These are phyloP conservation scores for Phytopythium kandeliae DNA, from an alignment of 352 stramenopile species.

Conservation along the genomic window DNA sequence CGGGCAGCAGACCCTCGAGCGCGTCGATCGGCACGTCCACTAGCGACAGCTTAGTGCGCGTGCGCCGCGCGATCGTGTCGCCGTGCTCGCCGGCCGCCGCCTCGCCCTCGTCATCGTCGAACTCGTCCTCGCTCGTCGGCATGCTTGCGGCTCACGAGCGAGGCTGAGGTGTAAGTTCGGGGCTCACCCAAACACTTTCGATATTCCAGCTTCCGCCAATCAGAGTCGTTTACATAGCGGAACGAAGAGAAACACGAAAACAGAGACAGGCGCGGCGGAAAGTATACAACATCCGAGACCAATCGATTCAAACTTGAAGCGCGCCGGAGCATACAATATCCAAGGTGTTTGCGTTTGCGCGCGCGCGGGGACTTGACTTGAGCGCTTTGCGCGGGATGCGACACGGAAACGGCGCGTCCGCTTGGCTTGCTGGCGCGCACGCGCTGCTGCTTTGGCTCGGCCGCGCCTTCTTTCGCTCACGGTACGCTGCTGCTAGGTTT, in stretches of 20 bases:
- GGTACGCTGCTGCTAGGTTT: constrained; percentile 5
- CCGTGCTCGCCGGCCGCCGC: constrained; percentile 5
- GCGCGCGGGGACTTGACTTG: background rate
- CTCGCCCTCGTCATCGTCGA: constrained; percentile 2
- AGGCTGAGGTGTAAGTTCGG: too few relatives aligned
- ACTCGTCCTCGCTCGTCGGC: background rate
- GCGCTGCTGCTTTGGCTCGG: background rate
- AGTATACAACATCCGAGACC: background rate
- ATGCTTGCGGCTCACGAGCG: too few relatives aligned
- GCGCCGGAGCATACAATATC: background rate
- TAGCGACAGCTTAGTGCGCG: constrained; percentile 71
- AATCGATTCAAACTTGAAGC: background rate
- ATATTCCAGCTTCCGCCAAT: too few relatives aligned
- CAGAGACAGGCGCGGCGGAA: background rate
- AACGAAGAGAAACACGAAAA: background rate
- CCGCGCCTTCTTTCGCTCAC: constrained; percentile 1
- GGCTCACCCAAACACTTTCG: too few relatives aligned
- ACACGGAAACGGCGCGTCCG: background rate
- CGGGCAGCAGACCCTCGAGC: constrained; percentile 55
- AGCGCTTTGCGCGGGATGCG: constrained; percentile 1
- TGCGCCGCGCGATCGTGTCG: constrained; percentile 64
- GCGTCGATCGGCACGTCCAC: constrained; percentile 68
- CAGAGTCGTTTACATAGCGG: too few relatives aligned
- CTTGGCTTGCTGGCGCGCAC: background rate
- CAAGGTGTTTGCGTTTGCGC: background rate